Evolutionary conservation across 352 stramenopile genomes (phyloP).

Genomic region (Phytophthora chlamydospora): DNA sequence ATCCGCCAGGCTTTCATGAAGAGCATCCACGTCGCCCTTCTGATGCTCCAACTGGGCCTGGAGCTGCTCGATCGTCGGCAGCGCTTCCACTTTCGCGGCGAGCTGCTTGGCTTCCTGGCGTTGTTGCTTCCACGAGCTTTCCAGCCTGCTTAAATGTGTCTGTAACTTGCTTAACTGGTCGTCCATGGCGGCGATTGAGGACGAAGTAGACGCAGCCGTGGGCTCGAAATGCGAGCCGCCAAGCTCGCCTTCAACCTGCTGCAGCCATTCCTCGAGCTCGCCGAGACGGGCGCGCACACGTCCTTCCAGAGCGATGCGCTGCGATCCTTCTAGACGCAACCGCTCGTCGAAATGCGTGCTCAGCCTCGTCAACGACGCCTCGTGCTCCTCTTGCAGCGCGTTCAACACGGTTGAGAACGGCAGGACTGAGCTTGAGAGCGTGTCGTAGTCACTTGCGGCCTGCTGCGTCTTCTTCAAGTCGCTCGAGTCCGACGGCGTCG

Average conservation of each 20-base stretch:
- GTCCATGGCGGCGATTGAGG: conserved; percentile 27
- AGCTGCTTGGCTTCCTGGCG: conserved; percentile 13
- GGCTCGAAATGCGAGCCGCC: conserved; percentile 48
- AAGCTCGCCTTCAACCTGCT: conserved; percentile 78
- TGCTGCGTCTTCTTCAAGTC: conserved; percentile 23
- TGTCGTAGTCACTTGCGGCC: conserved; percentile 6
- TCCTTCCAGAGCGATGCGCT: conserved; percentile 67
- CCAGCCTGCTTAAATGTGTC: conserved; percentile 22
- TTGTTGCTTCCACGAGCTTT: conserved; percentile 24
- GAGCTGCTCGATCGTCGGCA: conserved; percentile 37
- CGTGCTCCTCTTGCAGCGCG: conserved; percentile 68
- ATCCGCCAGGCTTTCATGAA: conserved; percentile 48
- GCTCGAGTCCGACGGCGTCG: conserved; percentile 14
- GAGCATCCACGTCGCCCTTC: conserved; percentile 41
- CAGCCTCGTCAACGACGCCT: conserved; percentile 66
- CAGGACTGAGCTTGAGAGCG: conserved; percentile 25
- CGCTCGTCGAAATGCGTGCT: conserved; percentile 77
- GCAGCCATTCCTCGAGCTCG: conserved; percentile 80
- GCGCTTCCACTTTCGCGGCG: conserved; percentile 25
- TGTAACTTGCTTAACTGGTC: conserved; percentile 29
- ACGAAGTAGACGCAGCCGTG: conserved; percentile 7
- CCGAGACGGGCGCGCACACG: conserved; percentile 56
- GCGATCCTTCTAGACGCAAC: conserved; percentile 63
- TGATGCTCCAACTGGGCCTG: conserved; percentile 47
- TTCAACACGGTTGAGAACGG: conserved; percentile 59